Conservation (phyloP, 306 rosid genomes). For the Medicago truncatula region MtrunA17r5.0-ANR NC_053046.1:30533001-30533500, state of each 20-base stretch:
- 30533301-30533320: neutral
- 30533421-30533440: neutral
- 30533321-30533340: neutral
- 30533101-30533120: neutral
- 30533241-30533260: neutral
- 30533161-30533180: neutral
- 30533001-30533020: constrained; percentile 99
- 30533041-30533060: neutral
- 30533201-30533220: neutral
- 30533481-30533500: neutral
- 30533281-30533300: neutral
- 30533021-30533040: constrained; percentile 36
- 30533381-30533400: neutral
- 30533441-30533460: neutral
- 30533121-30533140: neutral
- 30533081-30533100: constrained; percentile 8
- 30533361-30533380: neutral
- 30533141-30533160: neutral
- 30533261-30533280: neutral
- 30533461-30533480: neutral
- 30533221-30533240: neutral
- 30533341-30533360: neutral
- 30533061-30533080: neutral
- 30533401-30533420: neutral
- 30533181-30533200: neutral